Evolutionary conservation across 257 asterid genomes (phyloP).

Genomic region (Ilex aquifolium): DNA sequence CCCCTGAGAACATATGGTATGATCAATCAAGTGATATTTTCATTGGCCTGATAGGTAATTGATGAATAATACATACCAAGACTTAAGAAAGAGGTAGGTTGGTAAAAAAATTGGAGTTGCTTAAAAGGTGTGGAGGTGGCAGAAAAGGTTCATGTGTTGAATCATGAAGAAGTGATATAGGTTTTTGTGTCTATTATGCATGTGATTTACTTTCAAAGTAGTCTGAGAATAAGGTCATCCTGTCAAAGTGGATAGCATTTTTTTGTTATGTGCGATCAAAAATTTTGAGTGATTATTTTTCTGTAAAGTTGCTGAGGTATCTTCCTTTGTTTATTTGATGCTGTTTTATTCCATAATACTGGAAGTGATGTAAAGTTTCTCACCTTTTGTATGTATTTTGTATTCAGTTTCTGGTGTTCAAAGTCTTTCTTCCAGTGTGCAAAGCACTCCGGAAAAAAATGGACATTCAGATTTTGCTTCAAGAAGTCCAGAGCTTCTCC

Average conservation of each 20-base stretch:
- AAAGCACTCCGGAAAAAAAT: constrained; percentile 27
- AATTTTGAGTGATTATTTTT: no score
- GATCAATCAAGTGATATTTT: no score
- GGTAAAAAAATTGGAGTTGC: background rate
- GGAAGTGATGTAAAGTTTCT: background rate
- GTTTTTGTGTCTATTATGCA: background rate
- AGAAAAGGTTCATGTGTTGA: background rate
- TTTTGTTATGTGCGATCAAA: background rate
- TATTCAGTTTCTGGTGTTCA: constrained; percentile 32
- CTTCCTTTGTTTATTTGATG: background rate
- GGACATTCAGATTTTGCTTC: constrained; percentile 23
- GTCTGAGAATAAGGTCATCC: background rate
- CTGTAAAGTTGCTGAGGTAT: background rate
- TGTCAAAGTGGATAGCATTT: background rate
- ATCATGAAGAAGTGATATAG: background rate
- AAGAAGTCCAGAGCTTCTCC: constrained; percentile 21
- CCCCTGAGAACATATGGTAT: no score
- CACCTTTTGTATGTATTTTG: background rate
- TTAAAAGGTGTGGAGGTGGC: no score
- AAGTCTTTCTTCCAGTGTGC: constrained; percentile 28
- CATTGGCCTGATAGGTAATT: no score
- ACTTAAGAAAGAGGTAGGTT: background rate
- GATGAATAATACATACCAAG: background rate
- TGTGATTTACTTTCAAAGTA: background rate
- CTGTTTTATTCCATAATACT: background rate